Evolutionary conservation across 2,329 filamentous ascomycete genomes (phyloP), one percentile per base, ranked within the genome.

Genomic region (Aspergillus tubingensis): DNA sequence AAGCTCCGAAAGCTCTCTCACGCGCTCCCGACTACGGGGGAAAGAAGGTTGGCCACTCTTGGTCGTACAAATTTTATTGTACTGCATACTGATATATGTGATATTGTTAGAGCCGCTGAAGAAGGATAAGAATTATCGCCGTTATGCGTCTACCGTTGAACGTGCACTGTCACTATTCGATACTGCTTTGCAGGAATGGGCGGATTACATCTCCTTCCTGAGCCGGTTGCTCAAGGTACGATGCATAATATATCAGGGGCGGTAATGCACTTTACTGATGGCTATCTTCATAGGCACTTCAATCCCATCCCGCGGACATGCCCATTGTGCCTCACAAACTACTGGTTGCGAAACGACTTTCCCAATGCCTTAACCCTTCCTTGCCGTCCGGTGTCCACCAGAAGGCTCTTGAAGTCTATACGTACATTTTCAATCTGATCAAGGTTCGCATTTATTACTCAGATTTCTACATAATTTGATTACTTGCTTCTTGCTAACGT

Each of bases 171-270:
- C 90, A 49, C 83, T 96, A 36, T 99, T 97, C 80, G 95, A 99
- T 74, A 93, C 91, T 15, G 88, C 92, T 30, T 83, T 97, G 68
- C 92, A 98, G 78, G 95, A 99, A 86, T 99, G 95, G 95, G 95
- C 96, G 52, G 95, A 99, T 79, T 99, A 99, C 74, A 99, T 99
- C 71, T 96, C 94, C 17, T 99, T 98, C 75, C 81, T 99, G 58
- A 96, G 91, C 73, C 88, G 92, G 63, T 83, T 99, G 52, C 82
- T 96, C 63, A 98, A 97, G 86, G 91, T 93, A 75, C 68, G 72
- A 65, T 63, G 65, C 39, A 23, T 25, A 15, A 41, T 51, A 11
- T 13, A 15, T 23, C 21, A 19, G 25, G 41, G 44, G 32, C 8
- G 15, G 38, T 54, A 54, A 17, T 6, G 10, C 36, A 57, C 13